phyloP scores from a whole-genome alignment of 1,284 basidiomycete species.

The Ustilago hordei region DNA sequence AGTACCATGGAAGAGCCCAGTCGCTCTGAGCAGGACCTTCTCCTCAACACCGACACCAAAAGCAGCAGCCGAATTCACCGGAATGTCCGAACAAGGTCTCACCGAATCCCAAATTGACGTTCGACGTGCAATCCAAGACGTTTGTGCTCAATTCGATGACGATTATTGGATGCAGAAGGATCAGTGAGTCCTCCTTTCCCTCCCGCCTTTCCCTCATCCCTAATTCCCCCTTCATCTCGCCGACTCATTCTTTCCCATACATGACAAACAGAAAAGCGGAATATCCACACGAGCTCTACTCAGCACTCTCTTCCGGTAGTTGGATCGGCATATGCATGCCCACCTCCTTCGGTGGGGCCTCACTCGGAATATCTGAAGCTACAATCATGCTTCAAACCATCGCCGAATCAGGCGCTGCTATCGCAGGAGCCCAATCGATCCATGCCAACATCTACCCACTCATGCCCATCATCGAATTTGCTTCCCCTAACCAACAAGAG shows the following conservation, averaged over 20 bases:
- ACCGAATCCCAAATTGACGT: constrained; percentile 56
- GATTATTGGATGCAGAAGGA: constrained; percentile 56
- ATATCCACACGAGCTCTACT: constrained; percentile 60
- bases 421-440: constrained; percentile 54
- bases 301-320: constrained; percentile 32
- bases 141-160: constrained; percentile 48
- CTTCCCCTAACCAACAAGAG: constrained; percentile 52
- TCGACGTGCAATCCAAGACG: constrained; percentile 33
- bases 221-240: not conserved
- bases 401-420: constrained; percentile 66
- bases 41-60: not conserved
- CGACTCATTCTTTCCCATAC: not conserved
- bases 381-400: constrained; percentile 71
- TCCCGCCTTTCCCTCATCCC: not conserved
- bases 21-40: not conserved
- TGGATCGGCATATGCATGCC: constrained; percentile 60
- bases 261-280: constrained; percentile 13
- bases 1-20: not conserved
- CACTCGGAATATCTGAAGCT: constrained; percentile 70
- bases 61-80: constrained; percentile 29
- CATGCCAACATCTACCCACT: constrained; percentile 61
- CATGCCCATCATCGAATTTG: constrained; percentile 59
- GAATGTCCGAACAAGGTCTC: constrained; percentile 50
- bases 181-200: constrained; percentile 4
- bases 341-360: constrained; percentile 64